phyloP scores from a whole-genome alignment of 306 rosid species.

The Sphenostylis stenocarpa region DNA sequence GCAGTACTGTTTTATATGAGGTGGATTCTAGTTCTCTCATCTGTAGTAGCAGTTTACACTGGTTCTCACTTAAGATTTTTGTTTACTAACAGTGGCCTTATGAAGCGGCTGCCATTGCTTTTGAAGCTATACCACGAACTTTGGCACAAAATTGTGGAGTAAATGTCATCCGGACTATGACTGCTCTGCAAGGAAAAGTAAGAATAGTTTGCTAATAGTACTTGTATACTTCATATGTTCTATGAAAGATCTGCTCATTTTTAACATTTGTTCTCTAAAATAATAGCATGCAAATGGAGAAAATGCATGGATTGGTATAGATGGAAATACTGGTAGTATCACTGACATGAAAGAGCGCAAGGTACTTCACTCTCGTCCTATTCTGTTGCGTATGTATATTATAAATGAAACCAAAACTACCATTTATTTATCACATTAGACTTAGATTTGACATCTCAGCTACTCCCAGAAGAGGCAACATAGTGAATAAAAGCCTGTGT shows the following conservation, averaged over 20 bases:
- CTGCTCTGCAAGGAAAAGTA: slow-evolving; percentile 95
- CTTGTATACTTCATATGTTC: not conserved
- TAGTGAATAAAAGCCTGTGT: slow-evolving; percentile 1
- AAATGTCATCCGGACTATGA: slow-evolving; percentile 93
- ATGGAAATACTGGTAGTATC: slow-evolving; percentile 81
- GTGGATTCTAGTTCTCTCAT: slow-evolving; percentile 5
- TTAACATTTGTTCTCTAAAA: slow-evolving; percentile 26
- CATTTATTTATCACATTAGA: not conserved
- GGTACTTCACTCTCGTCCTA: slow-evolving; percentile 45
- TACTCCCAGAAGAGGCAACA: not conserved
- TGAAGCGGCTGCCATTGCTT: slow-evolving; percentile 98
- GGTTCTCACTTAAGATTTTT: slow-evolving; percentile 30
- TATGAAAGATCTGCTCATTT: not conserved
- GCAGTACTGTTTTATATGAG: not conserved
- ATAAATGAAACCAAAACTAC: not conserved
- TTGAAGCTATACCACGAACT: slow-evolving; percentile 97
- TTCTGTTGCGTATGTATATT: not conserved
- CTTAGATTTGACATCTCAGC: not conserved
- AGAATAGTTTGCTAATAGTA: slow-evolving; percentile 2
- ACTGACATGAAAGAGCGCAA: slow-evolving; percentile 79
- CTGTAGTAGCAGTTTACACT: slow-evolving; percentile 8
- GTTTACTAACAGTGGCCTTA: slow-evolving; percentile 84
- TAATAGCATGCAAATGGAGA: slow-evolving; percentile 88
- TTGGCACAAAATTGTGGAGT: slow-evolving; percentile 98
- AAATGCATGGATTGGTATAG: slow-evolving; percentile 95